Evolutionary conservation across 2,329 filamentous ascomycete genomes (phyloP).

Genomic region (Clarireedia hainanense): DNA sequence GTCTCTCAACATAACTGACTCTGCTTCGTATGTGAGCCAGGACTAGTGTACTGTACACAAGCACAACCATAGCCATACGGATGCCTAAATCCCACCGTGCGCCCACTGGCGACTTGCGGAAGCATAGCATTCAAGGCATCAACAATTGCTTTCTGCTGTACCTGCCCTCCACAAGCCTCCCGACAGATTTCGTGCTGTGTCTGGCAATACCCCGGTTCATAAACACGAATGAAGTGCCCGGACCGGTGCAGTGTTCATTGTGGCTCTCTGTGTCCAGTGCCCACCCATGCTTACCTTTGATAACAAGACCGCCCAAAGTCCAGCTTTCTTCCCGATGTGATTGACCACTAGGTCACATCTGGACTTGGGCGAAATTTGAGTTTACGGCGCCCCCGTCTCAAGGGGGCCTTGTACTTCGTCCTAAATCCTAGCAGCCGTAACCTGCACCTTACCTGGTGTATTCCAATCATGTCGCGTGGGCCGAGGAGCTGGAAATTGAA

Average conservation of each 20-base stretch:
- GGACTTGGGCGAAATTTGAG: neutral
- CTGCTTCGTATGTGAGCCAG: too few relatives aligned
- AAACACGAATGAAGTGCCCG: neutral
- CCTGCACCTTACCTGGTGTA: neutral
- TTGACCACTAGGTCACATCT: neutral
- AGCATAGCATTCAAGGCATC: constrained; percentile 7
- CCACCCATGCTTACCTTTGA: constrained; percentile 1
- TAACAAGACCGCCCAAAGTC: neutral
- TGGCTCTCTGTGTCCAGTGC: neutral
- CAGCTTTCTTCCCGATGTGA: neutral
- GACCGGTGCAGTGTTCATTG: neutral
- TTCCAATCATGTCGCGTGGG: constrained; percentile 2
- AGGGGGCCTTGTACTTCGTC: neutral
- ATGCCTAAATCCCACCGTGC: constrained; percentile 1
- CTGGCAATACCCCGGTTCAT: neutral
- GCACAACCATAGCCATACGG: neutral
- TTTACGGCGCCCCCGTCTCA: neutral
- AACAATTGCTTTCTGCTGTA: neutral
- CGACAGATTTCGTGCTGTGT: neutral
- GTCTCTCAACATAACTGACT: too few relatives aligned
- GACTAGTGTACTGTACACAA: neutral
- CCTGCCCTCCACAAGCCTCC: neutral
- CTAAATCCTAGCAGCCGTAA: neutral
- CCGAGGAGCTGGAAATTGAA: constrained; percentile 9
- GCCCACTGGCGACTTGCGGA: neutral